Percentiles rank a stretch among this genome's conserved stretches.
These are phyloP conservation scores for Pisolithus thermaeus DNA, from an alignment of 1,284 basidiomycete species.

Conservation along the genomic window DNA sequence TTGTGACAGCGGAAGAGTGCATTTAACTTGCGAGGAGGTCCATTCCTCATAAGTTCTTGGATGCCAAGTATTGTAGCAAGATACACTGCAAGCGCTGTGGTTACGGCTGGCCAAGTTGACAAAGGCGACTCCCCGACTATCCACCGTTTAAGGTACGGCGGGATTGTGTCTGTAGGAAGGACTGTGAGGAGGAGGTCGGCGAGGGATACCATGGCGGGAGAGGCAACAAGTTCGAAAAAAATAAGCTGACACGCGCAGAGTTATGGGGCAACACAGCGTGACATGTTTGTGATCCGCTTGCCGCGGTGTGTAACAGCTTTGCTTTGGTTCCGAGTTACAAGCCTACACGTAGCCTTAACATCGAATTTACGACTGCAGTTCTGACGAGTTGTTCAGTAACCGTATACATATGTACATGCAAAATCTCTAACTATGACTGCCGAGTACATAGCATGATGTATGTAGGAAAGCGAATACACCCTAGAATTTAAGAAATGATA, in stretches of 20 bases:
- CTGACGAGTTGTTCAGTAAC: too few species aligned
- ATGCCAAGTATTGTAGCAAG: slow-evolving; percentile 87
- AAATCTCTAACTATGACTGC: neutral
- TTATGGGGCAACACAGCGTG: slow-evolving; percentile 11
- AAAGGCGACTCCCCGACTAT: slow-evolving; percentile 72
- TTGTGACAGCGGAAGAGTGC: slow-evolving; percentile 92
- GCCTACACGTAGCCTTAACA: too few species aligned
- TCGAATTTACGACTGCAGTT: too few species aligned
- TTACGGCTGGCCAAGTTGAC: slow-evolving; percentile 73
- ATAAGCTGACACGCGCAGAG: slow-evolving; percentile 4
- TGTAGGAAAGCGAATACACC: slow-evolving; percentile 1
- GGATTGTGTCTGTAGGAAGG: slow-evolving; percentile 51
- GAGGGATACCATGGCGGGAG: slow-evolving; percentile 57
- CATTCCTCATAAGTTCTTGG: slow-evolving; percentile 79
- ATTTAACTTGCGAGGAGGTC: slow-evolving; percentile 74
- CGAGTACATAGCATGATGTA: neutral
- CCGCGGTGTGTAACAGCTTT: too few species aligned
- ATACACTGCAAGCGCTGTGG: slow-evolving; percentile 71
- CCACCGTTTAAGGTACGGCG: slow-evolving; percentile 62
- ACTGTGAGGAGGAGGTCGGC: slow-evolving; percentile 62
- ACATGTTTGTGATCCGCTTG: slow-evolving; percentile 5
- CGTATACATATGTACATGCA: neutral
- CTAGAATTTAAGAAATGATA: slow-evolving; percentile 41
- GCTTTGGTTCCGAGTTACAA: too few species aligned
- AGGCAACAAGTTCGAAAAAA: slow-evolving; percentile 11